Conservation (phyloP, 805 yeast species). For the Spathaspora arborariae region DNA sequence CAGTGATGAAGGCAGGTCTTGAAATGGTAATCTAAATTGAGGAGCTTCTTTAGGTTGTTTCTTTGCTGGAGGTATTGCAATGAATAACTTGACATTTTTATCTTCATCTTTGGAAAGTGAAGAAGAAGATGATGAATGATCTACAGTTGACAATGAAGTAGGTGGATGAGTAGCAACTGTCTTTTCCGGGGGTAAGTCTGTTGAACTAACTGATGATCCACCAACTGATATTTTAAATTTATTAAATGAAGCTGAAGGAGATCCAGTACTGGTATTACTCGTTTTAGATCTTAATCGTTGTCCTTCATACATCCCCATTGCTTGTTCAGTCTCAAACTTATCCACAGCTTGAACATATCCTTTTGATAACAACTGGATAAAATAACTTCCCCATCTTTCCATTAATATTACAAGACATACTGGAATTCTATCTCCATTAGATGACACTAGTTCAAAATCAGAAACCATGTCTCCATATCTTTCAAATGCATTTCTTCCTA, state of each 20-base stretch:
- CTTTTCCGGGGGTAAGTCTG: background rate
- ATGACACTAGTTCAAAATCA: slow-evolving; percentile 67
- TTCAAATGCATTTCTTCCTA: slow-evolving; percentile 73
- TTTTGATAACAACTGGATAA: slow-evolving; percentile 56
- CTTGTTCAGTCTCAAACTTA: slow-evolving; percentile 29
- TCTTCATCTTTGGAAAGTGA: slow-evolving; percentile 4
- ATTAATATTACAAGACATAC: slow-evolving; percentile 58
- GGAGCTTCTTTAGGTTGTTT: slow-evolving; percentile 37
- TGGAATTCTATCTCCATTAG: slow-evolving; percentile 67
- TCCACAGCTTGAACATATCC: slow-evolving; percentile 61
- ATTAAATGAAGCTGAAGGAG: background rate
- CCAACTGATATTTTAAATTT: slow-evolving; percentile 11
- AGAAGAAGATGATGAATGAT: background rate
- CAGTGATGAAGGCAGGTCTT: slow-evolving; percentile 32
- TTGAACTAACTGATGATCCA: slow-evolving; percentile 5
- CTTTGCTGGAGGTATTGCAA: slow-evolving; percentile 18
- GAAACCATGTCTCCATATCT: slow-evolving; percentile 59
- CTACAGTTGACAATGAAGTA: background rate
- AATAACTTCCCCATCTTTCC: slow-evolving; percentile 75
- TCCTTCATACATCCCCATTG: slow-evolving; percentile 5
- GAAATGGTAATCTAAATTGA: slow-evolving; percentile 67
- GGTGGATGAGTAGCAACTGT: background rate
- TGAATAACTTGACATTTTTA: slow-evolving; percentile 13
- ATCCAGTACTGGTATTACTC: slow-evolving; percentile 5
- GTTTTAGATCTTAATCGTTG: slow-evolving; percentile 10